Percentiles rank a stretch among this genome's conserved stretches.
Evolutionary conservation across 225 moss, liverwort and hornwort species (phyloP).

Genomic region (Bryum argenteum): DNA sequence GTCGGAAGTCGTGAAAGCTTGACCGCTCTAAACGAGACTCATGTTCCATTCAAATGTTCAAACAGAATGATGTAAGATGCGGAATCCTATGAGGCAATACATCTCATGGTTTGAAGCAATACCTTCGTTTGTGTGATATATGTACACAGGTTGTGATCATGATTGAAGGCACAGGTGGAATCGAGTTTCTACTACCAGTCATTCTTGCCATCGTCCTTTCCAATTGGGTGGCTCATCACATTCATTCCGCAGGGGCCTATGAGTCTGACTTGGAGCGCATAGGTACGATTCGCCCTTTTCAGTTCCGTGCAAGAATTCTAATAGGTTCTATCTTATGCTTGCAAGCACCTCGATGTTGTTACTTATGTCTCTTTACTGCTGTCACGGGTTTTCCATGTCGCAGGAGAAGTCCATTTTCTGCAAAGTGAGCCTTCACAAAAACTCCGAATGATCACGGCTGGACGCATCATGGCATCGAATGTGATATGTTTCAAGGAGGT

Average conservation of each 20-base stretch:
- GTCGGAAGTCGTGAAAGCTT: not conserved
- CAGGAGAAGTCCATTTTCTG: constrained; percentile 78
- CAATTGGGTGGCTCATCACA: constrained; percentile 81
- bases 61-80: constrained; percentile 4
- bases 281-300: constrained; percentile 30
- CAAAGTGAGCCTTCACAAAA: constrained; percentile 82
- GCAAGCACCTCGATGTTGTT: not conserved
- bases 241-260: constrained; percentile 80
- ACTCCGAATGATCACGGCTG: constrained; percentile 58
- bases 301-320: not conserved
- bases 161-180: constrained; percentile 83
- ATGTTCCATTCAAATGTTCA: too few relatives aligned
- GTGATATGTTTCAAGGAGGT: constrained; percentile 75
- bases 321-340: not conserved
- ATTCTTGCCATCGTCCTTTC: constrained; percentile 82
- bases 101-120: not conserved
- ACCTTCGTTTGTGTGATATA: constrained; percentile 15
- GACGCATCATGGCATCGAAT: constrained; percentile 63
- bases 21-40: not conserved
- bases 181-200: constrained; percentile 78
- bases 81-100: not conserved
- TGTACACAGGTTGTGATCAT: constrained; percentile 75
- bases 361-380: constrained; percentile 23
- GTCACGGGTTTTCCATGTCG: constrained; percentile 14
- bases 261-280: constrained; percentile 78